Base-by-base conservation (phyloP, 306 rosid species). In the Cucumis cinereus region DNA sequence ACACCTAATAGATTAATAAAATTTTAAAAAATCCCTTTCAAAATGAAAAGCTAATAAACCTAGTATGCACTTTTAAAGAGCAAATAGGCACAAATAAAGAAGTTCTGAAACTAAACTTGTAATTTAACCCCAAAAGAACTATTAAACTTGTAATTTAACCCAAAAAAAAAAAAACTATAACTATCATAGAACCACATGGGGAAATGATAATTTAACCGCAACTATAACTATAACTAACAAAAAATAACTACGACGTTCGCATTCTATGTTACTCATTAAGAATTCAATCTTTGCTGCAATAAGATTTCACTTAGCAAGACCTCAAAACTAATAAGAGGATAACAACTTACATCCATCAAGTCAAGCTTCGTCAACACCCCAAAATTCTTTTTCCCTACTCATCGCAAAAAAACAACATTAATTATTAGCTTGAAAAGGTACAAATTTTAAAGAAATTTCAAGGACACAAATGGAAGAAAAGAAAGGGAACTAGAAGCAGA, bases 291-390 rank as follows among this genome's bases (percentile, higher is more conserved):
- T 16, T 26, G 38, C 45, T 13, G 7, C n/a, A n/a, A 19, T n/a
- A n/a, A n/a, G 13, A 5, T 7, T 10, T 53, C 17, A 0, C 2
- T 22, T 17, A 74, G 11, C 52, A 61, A 36, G 26, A 45, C 30
- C 41, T 76, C 23, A 68, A 20, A 8, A 12, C 33, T 33, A 20
- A 24, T 66, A 80, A 50, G 16, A 73, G 15, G 36, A 66, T 52
- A 33, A 40, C 30, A 72, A 70, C 82, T 80, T 87, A 92, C 98
- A 75, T 92, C 98, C 98, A 92, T 92, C 88, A 92, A 88, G 86
- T 92, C 98, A 73, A 92, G 87, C 85, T 92, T 92, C 54, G 98
- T 92, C 88, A 92, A 75, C 78, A 92, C 98, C 53, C 98, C 98
- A 87, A 92, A 92, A 61, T 96, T 92, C 38, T 96, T 80, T 26